Evolutionary conservation across 2,329 filamentous ascomycete species (phyloP), one percentile per base, ranked within the genome.

Genomic region (Fusarium sp.): DNA sequence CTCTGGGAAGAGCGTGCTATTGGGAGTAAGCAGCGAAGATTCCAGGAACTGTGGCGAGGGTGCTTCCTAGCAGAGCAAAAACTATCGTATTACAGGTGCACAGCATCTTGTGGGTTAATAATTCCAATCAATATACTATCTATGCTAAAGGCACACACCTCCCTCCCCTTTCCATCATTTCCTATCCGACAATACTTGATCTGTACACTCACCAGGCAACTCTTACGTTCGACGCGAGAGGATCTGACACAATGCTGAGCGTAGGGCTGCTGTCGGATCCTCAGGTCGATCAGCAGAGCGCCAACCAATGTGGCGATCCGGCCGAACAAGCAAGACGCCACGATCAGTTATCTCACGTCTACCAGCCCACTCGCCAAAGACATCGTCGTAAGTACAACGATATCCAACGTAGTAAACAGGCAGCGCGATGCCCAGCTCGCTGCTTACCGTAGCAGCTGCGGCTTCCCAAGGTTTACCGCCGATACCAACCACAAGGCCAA

Each of bases 11-110:
- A 82, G 98, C 84, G 60, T 87, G 87, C 78, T 97, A 93, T 79
- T 97, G 95, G 77, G 94, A 97, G 77, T 98, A 98, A 62, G 92
- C 87, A 96, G 91, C 25, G 94, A 94, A 6, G 93, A 96, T 74
- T 97, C 93, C 38, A 91, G 3, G 33, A n/a, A 8, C 7, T 36
- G 8, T 38, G 93, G 77, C 80, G 16, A 20, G 2, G 16, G 10
- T 1, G 4, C 36, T 40, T 18, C 36, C 3, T 40, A 11, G 13
- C 34, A 16, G 27, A 10, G 27, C 4, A 3, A 13, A 33, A 33
- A 40, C 16, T 20, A 10, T 7, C 1, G 16, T 6, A 18, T 40
- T 10, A 40, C 36, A 10, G 16, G 5, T 3, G 16, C 10, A 18
- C 36, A 18, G 5, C 4, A 18, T 18, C n/a, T 40, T 40, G 3